Percentiles rank a stretch among this genome's conserved stretches.
These are phyloP conservation scores for Sclerotinia trifoliorum DNA, from an alignment of 2,329 filamentous ascomycete species.

Conservation along the genomic window DNA sequence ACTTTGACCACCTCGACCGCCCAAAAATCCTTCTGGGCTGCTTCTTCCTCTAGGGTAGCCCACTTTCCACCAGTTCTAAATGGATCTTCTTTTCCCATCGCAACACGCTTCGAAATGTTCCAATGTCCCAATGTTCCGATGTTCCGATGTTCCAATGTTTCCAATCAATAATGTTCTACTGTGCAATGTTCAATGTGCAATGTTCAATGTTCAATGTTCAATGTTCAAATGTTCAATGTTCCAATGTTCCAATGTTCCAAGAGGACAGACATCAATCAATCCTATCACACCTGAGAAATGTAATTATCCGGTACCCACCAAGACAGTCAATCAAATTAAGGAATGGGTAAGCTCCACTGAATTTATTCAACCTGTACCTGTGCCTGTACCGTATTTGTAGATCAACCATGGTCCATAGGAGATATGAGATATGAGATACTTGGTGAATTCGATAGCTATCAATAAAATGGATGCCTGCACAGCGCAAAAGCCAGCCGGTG, in stretches of 20 bases:
- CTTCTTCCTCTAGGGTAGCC: constrained; percentile 12
- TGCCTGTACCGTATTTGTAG: background rate
- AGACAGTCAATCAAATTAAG: background rate
- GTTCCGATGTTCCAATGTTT: no score
- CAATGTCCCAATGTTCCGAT: background rate
- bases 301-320: background rate
- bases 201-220: background rate
- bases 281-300: constrained; percentile 3
- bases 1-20: constrained; percentile 8
- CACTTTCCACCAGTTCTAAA: constrained; percentile 11
- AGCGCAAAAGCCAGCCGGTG: constrained; percentile 4
- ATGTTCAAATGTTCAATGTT: background rate
- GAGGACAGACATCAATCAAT: constrained; percentile 19
- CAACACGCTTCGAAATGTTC: constrained; percentile 9
- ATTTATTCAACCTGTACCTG: background rate
- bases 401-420: constrained; percentile 13
- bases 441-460: constrained; percentile 10
- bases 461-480: constrained; percentile 9
- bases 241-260: constrained; percentile 12
- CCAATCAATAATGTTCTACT: constrained; percentile 1
- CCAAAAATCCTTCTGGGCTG: constrained; percentile 17
- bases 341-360: constrained; percentile 1
- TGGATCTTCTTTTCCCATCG: background rate
- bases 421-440: constrained; percentile 4
- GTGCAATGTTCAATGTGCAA: constrained; percentile 1